phyloP scores from a whole-genome alignment of 2,329 filamentous ascomycete genomes.

The Beauveria rudraprayagi region DNA sequence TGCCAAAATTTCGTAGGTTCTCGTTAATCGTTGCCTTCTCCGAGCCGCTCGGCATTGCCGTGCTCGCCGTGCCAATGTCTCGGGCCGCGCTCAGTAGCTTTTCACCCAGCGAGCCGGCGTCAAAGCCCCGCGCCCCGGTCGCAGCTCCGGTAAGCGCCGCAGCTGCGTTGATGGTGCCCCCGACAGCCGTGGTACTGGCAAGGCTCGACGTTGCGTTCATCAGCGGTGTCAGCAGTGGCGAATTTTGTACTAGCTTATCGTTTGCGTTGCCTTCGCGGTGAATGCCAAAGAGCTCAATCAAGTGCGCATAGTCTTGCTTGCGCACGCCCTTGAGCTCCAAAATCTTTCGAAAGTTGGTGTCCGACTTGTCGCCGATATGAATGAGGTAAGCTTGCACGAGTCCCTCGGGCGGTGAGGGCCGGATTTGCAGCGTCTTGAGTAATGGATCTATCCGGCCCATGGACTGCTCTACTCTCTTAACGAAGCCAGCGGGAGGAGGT shows the following conservation, averaged over 20 bases:
- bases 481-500: conserved; percentile 52
- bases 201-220: conserved; percentile 36
- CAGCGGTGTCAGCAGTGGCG: conserved; percentile 62
- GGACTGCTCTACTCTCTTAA: conserved; percentile 75
- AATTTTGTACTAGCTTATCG: conserved; percentile 61
- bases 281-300: conserved; percentile 75
- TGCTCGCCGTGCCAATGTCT: conserved; percentile 60
- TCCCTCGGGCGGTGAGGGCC: conserved; percentile 81
- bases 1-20: conserved; percentile 90
- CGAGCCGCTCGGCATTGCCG: conserved; percentile 28
- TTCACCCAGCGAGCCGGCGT: conserved; percentile 74
- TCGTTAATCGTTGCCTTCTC: conserved; percentile 74
- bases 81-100: conserved; percentile 81
- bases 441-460: conserved; percentile 86
- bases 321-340: conserved; percentile 90
- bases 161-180: conserved; percentile 33
- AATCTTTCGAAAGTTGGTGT: conserved; percentile 92
- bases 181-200: conserved; percentile 26
- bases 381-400: conserved; percentile 96
- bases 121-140: conserved; percentile 50
- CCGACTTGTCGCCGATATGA: conserved; percentile 88
- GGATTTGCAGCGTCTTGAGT: conserved; percentile 93
- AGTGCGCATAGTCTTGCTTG: conserved; percentile 70
- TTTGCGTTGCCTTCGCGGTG: conserved; percentile 71
- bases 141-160: conserved; percentile 32